Evolutionary conservation across 352 stramenopile genomes (phyloP).

Genomic region (Pythium rhizo-oryzae): DNA sequence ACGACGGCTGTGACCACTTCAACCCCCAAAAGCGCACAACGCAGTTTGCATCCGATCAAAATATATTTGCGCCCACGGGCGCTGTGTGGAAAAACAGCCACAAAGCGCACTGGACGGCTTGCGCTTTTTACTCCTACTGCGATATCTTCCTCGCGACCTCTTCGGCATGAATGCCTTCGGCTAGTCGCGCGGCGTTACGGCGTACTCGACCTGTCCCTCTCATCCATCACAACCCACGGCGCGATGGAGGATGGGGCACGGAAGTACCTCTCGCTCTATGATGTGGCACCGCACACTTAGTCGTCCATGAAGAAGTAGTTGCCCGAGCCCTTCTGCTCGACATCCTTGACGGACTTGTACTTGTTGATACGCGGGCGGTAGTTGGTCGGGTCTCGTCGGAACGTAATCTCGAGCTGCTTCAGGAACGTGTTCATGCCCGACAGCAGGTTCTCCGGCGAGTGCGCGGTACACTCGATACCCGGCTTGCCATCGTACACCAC

Average conservation of each 20-base stretch:
- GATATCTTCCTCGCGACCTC: background rate
- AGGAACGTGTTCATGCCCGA: constrained; percentile 99
- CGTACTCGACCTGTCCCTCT: no score
- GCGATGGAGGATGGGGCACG: background rate
- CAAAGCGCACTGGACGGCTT: background rate
- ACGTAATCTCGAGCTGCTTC: constrained; percentile 98
- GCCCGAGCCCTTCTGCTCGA: constrained; percentile 96
- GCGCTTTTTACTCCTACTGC: background rate
- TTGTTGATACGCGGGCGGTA: constrained; percentile 98
- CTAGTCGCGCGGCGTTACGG: no score
- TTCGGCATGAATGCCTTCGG: background rate
- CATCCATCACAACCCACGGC: background rate
- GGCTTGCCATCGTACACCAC: constrained; percentile 96
- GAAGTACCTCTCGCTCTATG: constrained; percentile 6
- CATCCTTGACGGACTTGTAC: constrained; percentile 96
- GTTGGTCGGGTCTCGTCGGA: constrained; percentile 99
- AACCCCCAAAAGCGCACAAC: background rate
- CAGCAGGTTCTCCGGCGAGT: constrained; percentile 94
- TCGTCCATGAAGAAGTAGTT: constrained; percentile 99
- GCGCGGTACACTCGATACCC: constrained; percentile 97
- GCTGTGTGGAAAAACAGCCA: background rate
- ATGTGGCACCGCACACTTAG: constrained; percentile 42
- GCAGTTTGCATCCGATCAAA: background rate
- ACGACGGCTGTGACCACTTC: background rate
- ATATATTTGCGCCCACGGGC: background rate